Evolutionary conservation across 345 rosid species (phyloP).

Genomic region (Brassica juncea): DNA sequence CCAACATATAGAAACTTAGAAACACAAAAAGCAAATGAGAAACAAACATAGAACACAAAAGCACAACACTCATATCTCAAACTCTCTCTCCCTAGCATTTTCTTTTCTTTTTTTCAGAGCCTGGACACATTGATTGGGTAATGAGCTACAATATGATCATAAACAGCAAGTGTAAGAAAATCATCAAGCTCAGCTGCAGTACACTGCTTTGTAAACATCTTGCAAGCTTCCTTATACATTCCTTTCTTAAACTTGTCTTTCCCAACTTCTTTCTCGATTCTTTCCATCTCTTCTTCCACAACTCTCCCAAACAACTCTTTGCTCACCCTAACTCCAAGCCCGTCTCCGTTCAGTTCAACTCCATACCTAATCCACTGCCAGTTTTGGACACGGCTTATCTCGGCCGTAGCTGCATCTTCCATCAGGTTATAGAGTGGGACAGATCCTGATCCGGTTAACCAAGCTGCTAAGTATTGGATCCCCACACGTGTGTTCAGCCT

Average conservation of each 20-base stretch:
- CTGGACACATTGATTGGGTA: conserved; percentile 54
- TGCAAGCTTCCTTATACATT: conserved; percentile 74
- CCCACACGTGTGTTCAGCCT: conserved; percentile 90
- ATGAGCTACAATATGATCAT: conserved; percentile 63
- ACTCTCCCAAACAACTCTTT: conserved; percentile 70
- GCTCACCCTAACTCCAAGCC: conserved; percentile 66
- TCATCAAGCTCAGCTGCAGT: conserved; percentile 62
- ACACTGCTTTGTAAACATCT: conserved; percentile 77
- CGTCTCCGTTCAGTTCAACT: conserved; percentile 80
- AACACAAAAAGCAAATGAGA: conserved; percentile 1
- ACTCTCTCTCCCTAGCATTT: background rate
- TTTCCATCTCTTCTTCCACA: conserved; percentile 83
- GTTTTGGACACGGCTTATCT: conserved; percentile 91
- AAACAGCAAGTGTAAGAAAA: conserved; percentile 79
- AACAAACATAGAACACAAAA: conserved; percentile 10
- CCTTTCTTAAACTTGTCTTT: conserved; percentile 73
- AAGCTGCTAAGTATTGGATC: conserved; percentile 84
- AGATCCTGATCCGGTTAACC: conserved; percentile 88
- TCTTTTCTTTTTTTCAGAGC: conserved; percentile 46
- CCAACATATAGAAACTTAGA: conserved; percentile 17
- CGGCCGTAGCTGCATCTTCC: conserved; percentile 98
- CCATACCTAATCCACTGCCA: conserved; percentile 94
- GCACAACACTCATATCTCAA: conserved; percentile 8
- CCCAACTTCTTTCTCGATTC: conserved; percentile 86
- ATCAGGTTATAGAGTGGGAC: conserved; percentile 92